Evolutionary conservation across 768 basidiomycete genomes (phyloP).

Genomic region (Nidula microcarpa): DNA sequence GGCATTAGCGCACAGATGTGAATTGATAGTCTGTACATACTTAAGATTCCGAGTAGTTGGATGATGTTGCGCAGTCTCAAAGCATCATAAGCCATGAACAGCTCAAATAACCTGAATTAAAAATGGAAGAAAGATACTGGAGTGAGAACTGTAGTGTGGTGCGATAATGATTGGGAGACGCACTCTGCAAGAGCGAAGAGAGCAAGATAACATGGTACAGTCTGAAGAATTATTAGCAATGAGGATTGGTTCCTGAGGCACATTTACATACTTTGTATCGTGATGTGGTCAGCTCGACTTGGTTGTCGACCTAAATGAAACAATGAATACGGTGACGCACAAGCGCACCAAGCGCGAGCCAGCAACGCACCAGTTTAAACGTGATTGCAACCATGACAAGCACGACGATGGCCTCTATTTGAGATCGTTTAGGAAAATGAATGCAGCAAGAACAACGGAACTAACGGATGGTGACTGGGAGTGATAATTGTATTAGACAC

Average conservation of each 20-base stretch:
- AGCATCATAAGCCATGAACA: slow-evolving; percentile 82
- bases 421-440: too few species aligned
- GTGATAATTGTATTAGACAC: slow-evolving; percentile 5
- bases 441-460: slow-evolving; percentile 7
- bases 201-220: slow-evolving; percentile 28
- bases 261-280: slow-evolving; percentile 50
- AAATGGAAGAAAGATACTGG: neutral
- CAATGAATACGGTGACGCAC: slow-evolving; percentile 2
- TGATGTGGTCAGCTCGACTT: slow-evolving; percentile 35
- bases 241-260: neutral
- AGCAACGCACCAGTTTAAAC: slow-evolving; percentile 54
- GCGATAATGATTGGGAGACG: slow-evolving; percentile 12
- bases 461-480: slow-evolving; percentile 58
- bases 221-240: neutral
- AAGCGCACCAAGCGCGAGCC: neutral
- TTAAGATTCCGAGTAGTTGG: slow-evolving; percentile 69
- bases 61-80: slow-evolving; percentile 74
- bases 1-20: neutral
- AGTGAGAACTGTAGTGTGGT: neutral
- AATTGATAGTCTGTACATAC: slow-evolving; percentile 25
- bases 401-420: slow-evolving; percentile 70
- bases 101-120: slow-evolving; percentile 65
- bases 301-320: slow-evolving; percentile 42
- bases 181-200: slow-evolving; percentile 83
- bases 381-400: slow-evolving; percentile 71